Evolutionary conservation across 495 filamentous ascomycete species (phyloP).

Genomic region (Chlorociboria aeruginascens): DNA sequence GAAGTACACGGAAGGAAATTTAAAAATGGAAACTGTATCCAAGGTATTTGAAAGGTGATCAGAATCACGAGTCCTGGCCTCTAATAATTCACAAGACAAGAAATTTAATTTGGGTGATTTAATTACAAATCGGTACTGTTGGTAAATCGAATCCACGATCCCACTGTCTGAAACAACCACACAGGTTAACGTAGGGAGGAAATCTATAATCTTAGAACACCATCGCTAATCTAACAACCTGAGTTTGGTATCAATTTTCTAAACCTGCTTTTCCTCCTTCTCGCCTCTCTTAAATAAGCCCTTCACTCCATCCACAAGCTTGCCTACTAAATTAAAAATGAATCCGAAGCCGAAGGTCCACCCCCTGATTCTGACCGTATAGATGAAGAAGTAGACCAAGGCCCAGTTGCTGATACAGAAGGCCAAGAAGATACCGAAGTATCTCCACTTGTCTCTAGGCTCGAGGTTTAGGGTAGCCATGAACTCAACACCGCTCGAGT

Average conservation of each 20-base stretch:
- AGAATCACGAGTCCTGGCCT: too few relatives aligned
- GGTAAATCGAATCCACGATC: too few relatives aligned
- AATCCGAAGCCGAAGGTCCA: conserved; percentile 54
- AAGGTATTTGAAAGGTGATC: too few relatives aligned
- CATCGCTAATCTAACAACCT: background rate
- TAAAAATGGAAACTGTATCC: too few relatives aligned
- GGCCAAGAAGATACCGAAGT: conserved; percentile 68
- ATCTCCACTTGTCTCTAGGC: conserved; percentile 49
- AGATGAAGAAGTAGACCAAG: conserved; percentile 79
- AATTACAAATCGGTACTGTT: too few relatives aligned
- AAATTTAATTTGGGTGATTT: too few relatives aligned
- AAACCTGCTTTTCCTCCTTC: conserved; percentile 6
- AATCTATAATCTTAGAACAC: background rate
- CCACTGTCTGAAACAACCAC: too few relatives aligned
- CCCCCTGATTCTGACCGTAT: conserved; percentile 57
- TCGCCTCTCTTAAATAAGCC: conserved; percentile 23
- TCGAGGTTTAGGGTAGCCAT: conserved; percentile 54
- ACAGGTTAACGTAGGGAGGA: too few relatives aligned
- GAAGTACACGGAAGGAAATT: too few relatives aligned
- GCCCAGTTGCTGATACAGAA: conserved; percentile 69
- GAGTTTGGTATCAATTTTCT: background rate
- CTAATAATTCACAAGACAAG: too few relatives aligned
- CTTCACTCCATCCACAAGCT: conserved; percentile 31
- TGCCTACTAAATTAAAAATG: conserved; percentile 38
- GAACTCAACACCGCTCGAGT: conserved; percentile 52